Evolutionary conservation across 768 basidiomycete species (phyloP).

Genomic region (Amanita subjunquillea): DNA sequence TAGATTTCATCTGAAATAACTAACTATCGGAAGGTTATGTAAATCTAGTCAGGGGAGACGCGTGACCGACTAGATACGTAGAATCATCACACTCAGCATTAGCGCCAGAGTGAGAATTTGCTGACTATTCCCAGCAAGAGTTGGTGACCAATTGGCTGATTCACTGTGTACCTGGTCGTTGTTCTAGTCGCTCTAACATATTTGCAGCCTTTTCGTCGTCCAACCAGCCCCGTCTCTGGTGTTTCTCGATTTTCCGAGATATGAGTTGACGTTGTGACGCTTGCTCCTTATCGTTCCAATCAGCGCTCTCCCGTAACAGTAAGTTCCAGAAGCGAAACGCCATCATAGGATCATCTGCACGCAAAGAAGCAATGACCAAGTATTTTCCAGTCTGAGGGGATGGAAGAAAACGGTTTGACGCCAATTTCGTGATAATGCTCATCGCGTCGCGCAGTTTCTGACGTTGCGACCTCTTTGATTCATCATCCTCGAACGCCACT

Average conservation of each 20-base stretch:
- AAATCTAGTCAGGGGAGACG: too few relatives aligned
- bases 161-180: background rate
- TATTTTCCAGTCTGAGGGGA: constrained; percentile 40
- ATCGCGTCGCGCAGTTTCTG: constrained; percentile 30
- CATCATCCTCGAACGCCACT: constrained; percentile 16
- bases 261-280: constrained; percentile 30
- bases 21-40: too few relatives aligned
- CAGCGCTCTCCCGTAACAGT: constrained; percentile 31
- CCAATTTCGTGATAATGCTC: constrained; percentile 28
- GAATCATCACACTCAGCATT: too few relatives aligned
- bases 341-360: constrained; percentile 33
- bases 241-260: constrained; percentile 17
- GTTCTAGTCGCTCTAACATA: constrained; percentile 23
- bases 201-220: constrained; percentile 9
- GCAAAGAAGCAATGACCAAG: constrained; percentile 41
- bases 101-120: background rate
- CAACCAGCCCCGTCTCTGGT: constrained; percentile 9
- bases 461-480: constrained; percentile 14
- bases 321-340: constrained; percentile 54
- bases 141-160: background rate
- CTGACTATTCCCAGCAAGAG: background rate
- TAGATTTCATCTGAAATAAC: too few relatives aligned
- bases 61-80: too few relatives aligned
- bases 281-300: constrained; percentile 42
- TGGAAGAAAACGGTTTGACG: constrained; percentile 22